Conservation (phyloP, 2,329 filamentous ascomycete species). For the Colletotrichum truncatum region DNA sequence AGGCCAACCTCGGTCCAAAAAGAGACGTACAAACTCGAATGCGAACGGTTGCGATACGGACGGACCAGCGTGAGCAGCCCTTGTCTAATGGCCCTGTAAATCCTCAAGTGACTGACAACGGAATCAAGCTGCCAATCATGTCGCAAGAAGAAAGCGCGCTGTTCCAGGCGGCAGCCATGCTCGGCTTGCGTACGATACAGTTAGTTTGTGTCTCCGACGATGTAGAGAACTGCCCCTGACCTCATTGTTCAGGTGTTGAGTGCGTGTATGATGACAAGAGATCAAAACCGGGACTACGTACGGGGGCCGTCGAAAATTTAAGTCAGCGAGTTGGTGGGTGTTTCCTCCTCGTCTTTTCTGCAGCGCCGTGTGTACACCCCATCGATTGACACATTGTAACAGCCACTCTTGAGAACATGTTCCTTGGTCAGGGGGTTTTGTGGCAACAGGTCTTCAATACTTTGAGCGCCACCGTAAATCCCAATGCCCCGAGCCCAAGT, state of each 20-base stretch:
- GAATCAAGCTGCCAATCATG: slow-evolving; percentile 47
- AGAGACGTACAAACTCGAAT: neutral
- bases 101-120: neutral
- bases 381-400: slow-evolving; percentile 31
- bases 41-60: slow-evolving; percentile 1
- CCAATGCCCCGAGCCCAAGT: neutral
- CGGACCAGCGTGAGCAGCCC: neutral
- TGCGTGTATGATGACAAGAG: slow-evolving; percentile 45
- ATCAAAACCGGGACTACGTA: slow-evolving; percentile 43
- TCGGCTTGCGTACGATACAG: slow-evolving; percentile 47
- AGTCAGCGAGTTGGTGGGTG: slow-evolving; percentile 37
- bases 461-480: neutral
- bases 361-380: neutral
- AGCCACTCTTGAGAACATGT: slow-evolving; percentile 46
- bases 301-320: slow-evolving; percentile 44
- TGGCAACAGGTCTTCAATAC: slow-evolving; percentile 44
- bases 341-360: neutral
- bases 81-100: too few relatives aligned
- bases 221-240: neutral
- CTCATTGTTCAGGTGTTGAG: slow-evolving; percentile 30
- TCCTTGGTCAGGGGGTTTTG: slow-evolving; percentile 45
- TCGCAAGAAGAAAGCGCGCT: slow-evolving; percentile 55
- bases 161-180: slow-evolving; percentile 52
- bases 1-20: slow-evolving; percentile 8
- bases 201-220: slow-evolving; percentile 18